These are phyloP conservation scores for Copromyces sp. DNA, from an alignment of 495 filamentous ascomycete genomes.

Conservation along the genomic window DNA sequence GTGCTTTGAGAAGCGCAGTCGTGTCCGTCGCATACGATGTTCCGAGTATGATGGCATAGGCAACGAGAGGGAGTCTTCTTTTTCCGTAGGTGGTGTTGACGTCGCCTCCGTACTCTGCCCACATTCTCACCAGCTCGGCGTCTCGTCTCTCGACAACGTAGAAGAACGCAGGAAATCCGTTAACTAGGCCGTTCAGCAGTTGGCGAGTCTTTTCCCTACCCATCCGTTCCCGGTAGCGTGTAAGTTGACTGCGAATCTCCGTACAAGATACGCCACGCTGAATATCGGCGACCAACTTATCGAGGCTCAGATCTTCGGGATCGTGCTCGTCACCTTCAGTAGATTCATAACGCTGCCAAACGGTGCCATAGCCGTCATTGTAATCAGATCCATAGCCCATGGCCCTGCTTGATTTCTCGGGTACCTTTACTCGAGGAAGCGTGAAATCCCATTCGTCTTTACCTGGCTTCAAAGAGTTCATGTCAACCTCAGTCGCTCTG, in stretches of 20 bases:
- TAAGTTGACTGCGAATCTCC: conserved; percentile 16
- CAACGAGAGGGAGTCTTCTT: conserved; percentile 29
- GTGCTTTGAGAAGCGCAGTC: conserved; percentile 20
- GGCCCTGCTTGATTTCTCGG: too few relatives aligned
- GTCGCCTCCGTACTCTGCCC: conserved; percentile 26
- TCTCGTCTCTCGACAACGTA: conserved; percentile 34
- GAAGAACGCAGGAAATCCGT: conserved; percentile 34
- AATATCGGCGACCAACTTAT: conserved; percentile 15
- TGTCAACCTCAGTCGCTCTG: too few relatives aligned
- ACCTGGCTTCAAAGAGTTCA: too few relatives aligned
- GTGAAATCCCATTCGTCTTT: too few relatives aligned
- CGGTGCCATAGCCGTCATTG: too few relatives aligned
- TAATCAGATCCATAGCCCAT: too few relatives aligned
- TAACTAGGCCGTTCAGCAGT: conserved; percentile 20
- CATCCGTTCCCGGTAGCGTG: conserved; percentile 7
- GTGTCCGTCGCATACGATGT: conserved; percentile 23
- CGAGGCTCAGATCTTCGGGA: conserved; percentile 10
- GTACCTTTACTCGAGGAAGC: too few relatives aligned
- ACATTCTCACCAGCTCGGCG: conserved; percentile 24
- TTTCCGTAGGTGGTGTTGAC: conserved; percentile 20
- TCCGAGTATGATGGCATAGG: conserved; percentile 31
- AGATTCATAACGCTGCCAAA: too few relatives aligned
- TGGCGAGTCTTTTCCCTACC: conserved; percentile 15
- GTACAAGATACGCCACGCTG: conserved; percentile 5
- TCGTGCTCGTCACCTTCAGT: too few relatives aligned